These are phyloP conservation scores for Sordariomycetes sp. DNA, from an alignment of 2,329 filamentous ascomycete species.

Conservation along the genomic window DNA sequence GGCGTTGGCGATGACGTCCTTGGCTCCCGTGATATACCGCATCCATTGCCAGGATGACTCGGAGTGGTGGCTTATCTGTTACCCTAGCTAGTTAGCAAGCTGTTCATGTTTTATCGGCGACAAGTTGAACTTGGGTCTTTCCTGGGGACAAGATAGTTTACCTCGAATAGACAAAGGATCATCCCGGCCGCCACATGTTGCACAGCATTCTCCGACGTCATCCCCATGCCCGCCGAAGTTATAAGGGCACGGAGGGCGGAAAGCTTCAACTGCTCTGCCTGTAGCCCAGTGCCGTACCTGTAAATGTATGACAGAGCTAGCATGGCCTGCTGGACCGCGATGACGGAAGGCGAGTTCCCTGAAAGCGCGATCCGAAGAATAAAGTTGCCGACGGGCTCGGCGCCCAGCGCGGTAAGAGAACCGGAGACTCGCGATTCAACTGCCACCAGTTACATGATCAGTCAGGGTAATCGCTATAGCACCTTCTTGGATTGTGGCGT, in stretches of 20 bases:
- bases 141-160: conserved; percentile 5
- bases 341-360: conserved; percentile 9
- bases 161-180: conserved; percentile 18
- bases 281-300: conserved; percentile 11
- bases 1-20: conserved; percentile 8
- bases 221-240: conserved; percentile 10
- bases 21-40: conserved; percentile 14
- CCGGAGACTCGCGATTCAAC: conserved; percentile 3
- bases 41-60: conserved; percentile 16
- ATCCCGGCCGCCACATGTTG: conserved; percentile 19
- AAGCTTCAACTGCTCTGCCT: conserved; percentile 15
- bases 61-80: conserved; percentile 12
- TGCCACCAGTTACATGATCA: not conserved
- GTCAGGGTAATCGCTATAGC: too few species aligned
- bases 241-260: conserved; percentile 12
- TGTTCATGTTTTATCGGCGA: too few species aligned
- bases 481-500: not conserved
- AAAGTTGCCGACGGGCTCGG: conserved; percentile 11
- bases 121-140: too few species aligned
- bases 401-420: conserved; percentile 6
- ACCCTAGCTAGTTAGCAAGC: not conserved
- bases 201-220: conserved; percentile 9
- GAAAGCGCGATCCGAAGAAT: conserved; percentile 15
- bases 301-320: conserved; percentile 15
- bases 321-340: conserved; percentile 13